Evolutionary conservation across 176 grass and related monocot species (phyloP).

Genomic region (Triticum monococcum): DNA sequence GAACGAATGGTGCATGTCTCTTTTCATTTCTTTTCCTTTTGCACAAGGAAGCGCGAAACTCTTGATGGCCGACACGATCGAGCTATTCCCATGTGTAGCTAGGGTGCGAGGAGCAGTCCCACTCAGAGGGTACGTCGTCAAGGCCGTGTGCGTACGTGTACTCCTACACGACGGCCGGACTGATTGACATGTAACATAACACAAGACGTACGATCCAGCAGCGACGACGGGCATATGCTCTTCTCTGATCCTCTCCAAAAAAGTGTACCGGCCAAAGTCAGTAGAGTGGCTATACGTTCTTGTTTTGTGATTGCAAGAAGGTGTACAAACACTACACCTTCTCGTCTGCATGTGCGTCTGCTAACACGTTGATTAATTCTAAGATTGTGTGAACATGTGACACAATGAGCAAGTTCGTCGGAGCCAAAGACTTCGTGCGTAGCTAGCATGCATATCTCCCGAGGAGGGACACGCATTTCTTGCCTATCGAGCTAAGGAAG

Average conservation of each 20-base stretch:
- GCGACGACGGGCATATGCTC: not conserved
- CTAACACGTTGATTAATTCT: no score
- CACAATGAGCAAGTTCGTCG: not conserved
- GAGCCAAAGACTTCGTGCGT: not conserved
- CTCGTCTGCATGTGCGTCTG: no score
- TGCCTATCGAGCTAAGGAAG: not conserved
- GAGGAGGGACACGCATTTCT: not conserved
- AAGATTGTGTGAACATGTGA: not conserved
- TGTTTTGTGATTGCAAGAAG: not conserved
- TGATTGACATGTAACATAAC: not conserved
- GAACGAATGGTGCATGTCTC: not conserved
- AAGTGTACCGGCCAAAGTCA: no score
- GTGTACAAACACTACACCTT: not conserved
- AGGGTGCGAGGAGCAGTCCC: conserved; percentile 1
- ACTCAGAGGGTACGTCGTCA: not conserved
- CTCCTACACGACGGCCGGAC: no score
- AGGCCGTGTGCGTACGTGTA: not conserved
- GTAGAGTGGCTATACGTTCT: not conserved
- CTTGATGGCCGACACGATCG: conserved; percentile 22
- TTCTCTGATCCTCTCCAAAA: not conserved
- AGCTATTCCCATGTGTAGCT: conserved; percentile 15
- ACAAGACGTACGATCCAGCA: not conserved
- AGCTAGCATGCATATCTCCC: not conserved
- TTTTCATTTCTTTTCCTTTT: not conserved
- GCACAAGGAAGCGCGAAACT: not conserved